These are phyloP conservation scores for Cinnamomum chago DNA, from an alignment of 164 flowering plant genomes.

Conservation along the genomic window DNA sequence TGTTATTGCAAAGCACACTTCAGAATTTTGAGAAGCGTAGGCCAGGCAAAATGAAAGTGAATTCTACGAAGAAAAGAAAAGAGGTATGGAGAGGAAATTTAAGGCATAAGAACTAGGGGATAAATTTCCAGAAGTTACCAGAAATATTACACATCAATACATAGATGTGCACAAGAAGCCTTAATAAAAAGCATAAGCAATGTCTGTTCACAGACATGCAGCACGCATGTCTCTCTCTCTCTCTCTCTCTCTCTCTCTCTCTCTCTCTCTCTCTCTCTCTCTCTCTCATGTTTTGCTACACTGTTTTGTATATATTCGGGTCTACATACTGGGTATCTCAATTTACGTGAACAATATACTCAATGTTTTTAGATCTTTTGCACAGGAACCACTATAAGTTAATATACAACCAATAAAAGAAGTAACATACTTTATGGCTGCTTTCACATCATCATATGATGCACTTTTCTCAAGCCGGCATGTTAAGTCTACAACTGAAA, in stretches of 20 bases:
- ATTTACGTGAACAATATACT: no score
- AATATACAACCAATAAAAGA: background rate
- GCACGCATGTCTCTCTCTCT: no score
- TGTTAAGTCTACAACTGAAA: slow-evolving; percentile 96
- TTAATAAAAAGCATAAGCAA: background rate
- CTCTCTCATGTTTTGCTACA: no score
- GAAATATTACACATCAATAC: background rate
- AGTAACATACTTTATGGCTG: slow-evolving; percentile 70
- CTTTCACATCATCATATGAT: slow-evolving; percentile 90
- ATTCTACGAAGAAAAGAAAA: background rate
- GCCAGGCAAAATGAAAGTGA: background rate
- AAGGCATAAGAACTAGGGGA: background rate
- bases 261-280: no score
- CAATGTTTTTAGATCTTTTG: background rate
- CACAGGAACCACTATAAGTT: background rate
- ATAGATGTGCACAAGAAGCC: background rate
- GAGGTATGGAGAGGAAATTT: background rate
- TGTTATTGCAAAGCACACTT: background rate
- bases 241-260: no score
- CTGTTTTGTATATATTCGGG: no score
- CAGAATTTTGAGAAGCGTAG: background rate
- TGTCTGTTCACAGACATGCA: background rate
- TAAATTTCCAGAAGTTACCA: background rate
- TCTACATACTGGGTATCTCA: no score
- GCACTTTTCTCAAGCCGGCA: slow-evolving; percentile 88